Evolutionary conservation across 805 yeast species (phyloP).

Genomic region (Saturnispora dispora): DNA sequence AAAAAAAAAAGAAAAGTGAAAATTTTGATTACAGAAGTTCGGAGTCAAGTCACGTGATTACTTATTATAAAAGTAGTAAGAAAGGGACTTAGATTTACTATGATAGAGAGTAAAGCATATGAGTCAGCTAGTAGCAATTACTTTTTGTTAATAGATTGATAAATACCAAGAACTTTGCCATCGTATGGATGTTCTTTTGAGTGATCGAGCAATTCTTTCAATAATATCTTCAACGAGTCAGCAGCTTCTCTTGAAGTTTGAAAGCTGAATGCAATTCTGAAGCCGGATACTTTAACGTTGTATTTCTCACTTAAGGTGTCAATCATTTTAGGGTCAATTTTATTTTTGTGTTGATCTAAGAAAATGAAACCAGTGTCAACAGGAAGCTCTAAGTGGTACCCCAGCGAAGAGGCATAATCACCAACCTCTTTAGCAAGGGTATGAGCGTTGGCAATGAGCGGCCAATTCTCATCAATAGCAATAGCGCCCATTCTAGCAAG

Average conservation of each 20-base stretch:
- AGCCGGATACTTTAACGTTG: slow-evolving; percentile 59
- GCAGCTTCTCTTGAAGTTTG: slow-evolving; percentile 49
- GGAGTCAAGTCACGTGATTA: slow-evolving; percentile 2
- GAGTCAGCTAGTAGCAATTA: not conserved
- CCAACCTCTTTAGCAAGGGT: slow-evolving; percentile 41
- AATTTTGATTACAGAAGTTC: not conserved
- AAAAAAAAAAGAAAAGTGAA: not conserved
- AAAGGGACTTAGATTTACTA: not conserved
- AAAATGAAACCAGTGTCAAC: slow-evolving; percentile 81
- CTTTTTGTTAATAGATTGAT: slow-evolving; percentile 7
- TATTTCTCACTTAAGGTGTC: slow-evolving; percentile 38
- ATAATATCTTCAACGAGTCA: slow-evolving; percentile 46
- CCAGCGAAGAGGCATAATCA: slow-evolving; percentile 40
- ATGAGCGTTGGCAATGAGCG: slow-evolving; percentile 43
- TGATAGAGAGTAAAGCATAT: not conserved
- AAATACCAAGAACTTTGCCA: slow-evolving; percentile 14
- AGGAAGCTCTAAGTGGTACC: slow-evolving; percentile 57
- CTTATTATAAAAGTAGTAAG: not conserved
- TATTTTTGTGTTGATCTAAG: slow-evolving; percentile 45
- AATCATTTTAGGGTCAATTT: slow-evolving; percentile 42
- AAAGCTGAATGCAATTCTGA: slow-evolving; percentile 74
- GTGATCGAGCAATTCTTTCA: slow-evolving; percentile 48
- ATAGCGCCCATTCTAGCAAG: slow-evolving; percentile 68
- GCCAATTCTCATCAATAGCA: slow-evolving; percentile 67
- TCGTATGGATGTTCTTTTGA: slow-evolving; percentile 45